Evolutionary conservation across 805 yeast species (phyloP), one percentile per base, ranked within the genome.

Genomic region (Wickerhamiella siamensis): DNA sequence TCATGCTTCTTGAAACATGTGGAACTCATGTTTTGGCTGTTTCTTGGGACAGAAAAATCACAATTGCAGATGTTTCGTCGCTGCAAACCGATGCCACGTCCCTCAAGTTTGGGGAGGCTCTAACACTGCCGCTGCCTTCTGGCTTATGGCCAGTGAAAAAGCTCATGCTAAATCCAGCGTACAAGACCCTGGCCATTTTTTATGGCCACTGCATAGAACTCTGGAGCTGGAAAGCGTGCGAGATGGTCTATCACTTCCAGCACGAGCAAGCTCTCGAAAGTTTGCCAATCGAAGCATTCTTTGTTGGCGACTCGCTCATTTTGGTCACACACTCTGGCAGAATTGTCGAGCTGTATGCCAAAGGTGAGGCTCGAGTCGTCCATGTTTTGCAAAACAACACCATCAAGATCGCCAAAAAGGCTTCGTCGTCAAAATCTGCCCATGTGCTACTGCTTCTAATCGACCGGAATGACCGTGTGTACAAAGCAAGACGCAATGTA

Each of bases 341-440:
- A 12, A n/a, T 42, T 10, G 36, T 42, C 3, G 44, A 42, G 33
- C 33, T 42, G 10, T 34, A 38, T 31, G 22, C 32, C 21, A 34
- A 42, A 26, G 21, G 29, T 16, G 33, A 24, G 33, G 39, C 44
- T 4, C 18, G 16, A 4, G 36, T 38, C 9, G 15, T 37, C 16
- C 38, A n/a, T 14, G 20, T 38, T 1, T 41, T 38, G 40, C 36
- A 24, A 16, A 16, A 19, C 10, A n/a, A 15, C 15, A 31, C 24
- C 22, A 16, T 31, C 4, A 19, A 24, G 8, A 8, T 33, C 4
- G 31, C 22, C 3, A 31, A 16, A 27, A 17, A 31, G 3, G 34
- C 20, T 2, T 32, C 36, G 12, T 16, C 19, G 6, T 18, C 17
- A 10, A 24, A 16, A 5, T 26, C 32, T 4, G n/a, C n/a, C 6